Evolutionary conservation across 305 asterid genomes (phyloP).

Genomic region (Vinca major): DNA sequence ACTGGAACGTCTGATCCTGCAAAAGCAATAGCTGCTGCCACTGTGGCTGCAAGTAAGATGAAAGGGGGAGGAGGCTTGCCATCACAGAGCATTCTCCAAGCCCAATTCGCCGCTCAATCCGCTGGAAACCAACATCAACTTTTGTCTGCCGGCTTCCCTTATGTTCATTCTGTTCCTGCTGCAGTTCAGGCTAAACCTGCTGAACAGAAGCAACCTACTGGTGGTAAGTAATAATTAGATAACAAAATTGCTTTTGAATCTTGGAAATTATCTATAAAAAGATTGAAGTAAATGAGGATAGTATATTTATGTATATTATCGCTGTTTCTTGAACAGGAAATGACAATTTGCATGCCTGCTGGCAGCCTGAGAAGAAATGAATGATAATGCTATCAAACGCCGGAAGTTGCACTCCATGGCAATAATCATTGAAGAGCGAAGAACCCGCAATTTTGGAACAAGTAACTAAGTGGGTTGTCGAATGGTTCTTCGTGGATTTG

Average conservation of each 20-base stretch:
- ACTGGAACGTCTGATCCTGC: constrained; percentile 77
- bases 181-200: constrained; percentile 65
- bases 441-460: constrained; percentile 18
- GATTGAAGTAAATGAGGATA: constrained; percentile 9
- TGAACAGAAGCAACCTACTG: constrained; percentile 84
- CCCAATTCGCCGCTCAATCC: constrained; percentile 52
- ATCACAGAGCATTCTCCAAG: constrained; percentile 45
- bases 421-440: not conserved
- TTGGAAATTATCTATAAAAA: not conserved
- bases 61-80: constrained; percentile 45
- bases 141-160: constrained; percentile 61
- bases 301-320: constrained; percentile 28
- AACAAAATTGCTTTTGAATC: constrained; percentile 5
- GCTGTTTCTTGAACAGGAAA: constrained; percentile 61
- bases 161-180: constrained; percentile 54
- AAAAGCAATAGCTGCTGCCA: constrained; percentile 61
- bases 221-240: constrained; percentile 31
- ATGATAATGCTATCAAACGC: constrained; percentile 6
- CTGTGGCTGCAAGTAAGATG: constrained; percentile 58
- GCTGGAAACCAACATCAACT: constrained; percentile 40
- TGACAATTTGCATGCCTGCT: constrained; percentile 62
- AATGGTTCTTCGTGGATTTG: constrained; percentile 16
- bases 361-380: constrained; percentile 99
- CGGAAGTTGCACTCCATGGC: not conserved
- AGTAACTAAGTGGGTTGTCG: constrained; percentile 3